Base-by-base conservation (phyloP, 805 yeast species). In the Ogataea ramenticola region DNA sequence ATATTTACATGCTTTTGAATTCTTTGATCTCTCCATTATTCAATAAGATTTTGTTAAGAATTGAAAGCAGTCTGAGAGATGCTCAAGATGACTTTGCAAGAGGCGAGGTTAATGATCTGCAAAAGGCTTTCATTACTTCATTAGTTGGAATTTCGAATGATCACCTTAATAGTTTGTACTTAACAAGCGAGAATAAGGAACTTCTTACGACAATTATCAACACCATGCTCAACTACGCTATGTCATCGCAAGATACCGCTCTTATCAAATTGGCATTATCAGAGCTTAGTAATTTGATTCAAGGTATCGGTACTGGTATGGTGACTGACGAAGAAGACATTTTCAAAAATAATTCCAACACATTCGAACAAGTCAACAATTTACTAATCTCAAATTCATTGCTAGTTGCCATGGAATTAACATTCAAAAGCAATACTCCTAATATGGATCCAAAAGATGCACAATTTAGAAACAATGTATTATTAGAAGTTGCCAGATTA, bases 11-110 rank as follows among this genome's bases (percentile, higher is more conserved):
- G 52, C 68, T 91, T 63, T 69, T 91, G 49, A 79, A 84, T 54
- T 80, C 81, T 44, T 67, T 93, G 47, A 60, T 88, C 46, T 68
- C 85, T 0, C 96, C 96, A n/a, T 71, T 90, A 41, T 66, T 85
- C 26, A 69, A 70, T 42, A 85, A 85, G 55, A 71, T 85, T 9
- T 78, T 80, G 53, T 68, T 64, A 1, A 50, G 54, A 22, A 49
- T 64, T 35, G 62, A 64, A 44, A 34, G 43, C 6, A 53, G 49
- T 12, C 41, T 42, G 3, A 41, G 40, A 1, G 45, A 57, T 45
- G 46, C 62, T 19, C 49, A 38, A 48, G 59, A 70, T 62, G 58
- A 61, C 55, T 51, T 65, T 49, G 46, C 55, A 53, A 51, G 62
- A 53, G 70, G 88, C 47, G 91, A 84, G 43, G 79, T 79, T 54